Conservation (phyloP, 768 basidiomycete genomes). For the Arthromyces matolae region DNA sequence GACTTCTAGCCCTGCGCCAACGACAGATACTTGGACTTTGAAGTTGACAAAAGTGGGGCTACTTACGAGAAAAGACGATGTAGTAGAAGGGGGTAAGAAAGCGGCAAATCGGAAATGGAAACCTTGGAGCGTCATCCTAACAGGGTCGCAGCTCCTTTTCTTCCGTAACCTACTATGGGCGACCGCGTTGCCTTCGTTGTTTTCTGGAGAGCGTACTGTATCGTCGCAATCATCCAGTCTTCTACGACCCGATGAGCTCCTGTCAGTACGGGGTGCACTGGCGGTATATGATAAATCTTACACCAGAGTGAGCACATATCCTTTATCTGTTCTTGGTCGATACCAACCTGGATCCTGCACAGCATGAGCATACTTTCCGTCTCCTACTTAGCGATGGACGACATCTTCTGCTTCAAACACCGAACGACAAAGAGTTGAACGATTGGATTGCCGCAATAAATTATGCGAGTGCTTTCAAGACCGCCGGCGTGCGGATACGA, state of each 20-base stretch:
- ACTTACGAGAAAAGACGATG: conserved; percentile 79
- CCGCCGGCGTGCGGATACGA: conserved; percentile 78
- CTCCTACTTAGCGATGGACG: conserved; percentile 74
- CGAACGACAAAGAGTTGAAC: conserved; percentile 69
- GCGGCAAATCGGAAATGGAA: conserved; percentile 83
- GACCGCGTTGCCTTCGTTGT: conserved; percentile 38
- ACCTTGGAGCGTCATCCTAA: conserved; percentile 78
- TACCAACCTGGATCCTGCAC: conserved; percentile 6
- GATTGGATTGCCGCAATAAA: conserved; percentile 92
- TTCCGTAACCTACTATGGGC: conserved; percentile 73
- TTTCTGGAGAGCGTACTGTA: conserved; percentile 30
- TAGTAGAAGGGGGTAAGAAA: conserved; percentile 72
- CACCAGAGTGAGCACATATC: conserved; percentile 58
- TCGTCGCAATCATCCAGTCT: conserved; percentile 36
- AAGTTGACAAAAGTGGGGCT: conserved; percentile 79
- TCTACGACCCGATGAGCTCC: conserved; percentile 80
- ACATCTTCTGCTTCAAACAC: conserved; percentile 76
- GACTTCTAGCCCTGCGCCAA: conserved; percentile 16
- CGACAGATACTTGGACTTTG: conserved; percentile 41
- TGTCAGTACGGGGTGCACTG: conserved; percentile 72
- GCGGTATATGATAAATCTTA: conserved; percentile 81
- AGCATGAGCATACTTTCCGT: conserved; percentile 75
- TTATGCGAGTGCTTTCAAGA: conserved; percentile 91
- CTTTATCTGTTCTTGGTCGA: not conserved
- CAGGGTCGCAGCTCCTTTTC: conserved; percentile 87